Evolutionary conservation across 805 yeast species (phyloP), one percentile per base, ranked within the genome.

Genomic region (Candida succiphila): DNA sequence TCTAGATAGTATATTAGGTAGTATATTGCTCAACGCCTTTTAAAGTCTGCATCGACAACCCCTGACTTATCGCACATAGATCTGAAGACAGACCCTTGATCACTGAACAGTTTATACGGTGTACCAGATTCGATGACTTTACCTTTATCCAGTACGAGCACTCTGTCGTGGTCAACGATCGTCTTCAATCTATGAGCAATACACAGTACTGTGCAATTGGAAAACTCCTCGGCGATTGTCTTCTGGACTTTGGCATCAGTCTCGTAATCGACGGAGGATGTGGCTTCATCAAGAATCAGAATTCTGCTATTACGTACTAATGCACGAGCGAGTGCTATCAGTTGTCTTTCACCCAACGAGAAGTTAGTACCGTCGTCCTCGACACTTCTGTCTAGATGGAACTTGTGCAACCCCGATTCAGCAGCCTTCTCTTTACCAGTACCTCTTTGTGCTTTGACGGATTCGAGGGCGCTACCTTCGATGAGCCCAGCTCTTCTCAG

Each of bases 171-270:
- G 32, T 63, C 57, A 30, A 76, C 44, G 44, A 78, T 77, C 0
- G 86, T 78, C 44, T 68, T 71, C 42, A 78, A 54, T 42, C 85
- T 69, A 45, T 79, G 88, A 2, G 88, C 88, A 51, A 79, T 76
- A 49, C 86, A 77, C 32, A 80, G 50, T 29, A 81, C 72, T 0
- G 88, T 80, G 49, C 85, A 77, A 25, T 67, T 55, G 9, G 58
- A 54, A 48, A 81, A 81, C 43, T 78, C 83, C 4, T 50, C 48
- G 0, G 62, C 63, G 41, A 81, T 78, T 2, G 81, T 75, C 0
- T 52, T 33, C 51, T 81, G 88, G 41, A 80, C 69, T 48, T 71
- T 66, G 13, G 68, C 58, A 54, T 80, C 89, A 0, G 88, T 79
- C 43, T 72, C 81, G 47, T 74, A 74, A 51, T 81, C 89, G 15